Evolutionary conservation across 306 rosid species (phyloP), one percentile per base, ranked within the genome.

Genomic region (Ammopiptanthus mongolicus): DNA sequence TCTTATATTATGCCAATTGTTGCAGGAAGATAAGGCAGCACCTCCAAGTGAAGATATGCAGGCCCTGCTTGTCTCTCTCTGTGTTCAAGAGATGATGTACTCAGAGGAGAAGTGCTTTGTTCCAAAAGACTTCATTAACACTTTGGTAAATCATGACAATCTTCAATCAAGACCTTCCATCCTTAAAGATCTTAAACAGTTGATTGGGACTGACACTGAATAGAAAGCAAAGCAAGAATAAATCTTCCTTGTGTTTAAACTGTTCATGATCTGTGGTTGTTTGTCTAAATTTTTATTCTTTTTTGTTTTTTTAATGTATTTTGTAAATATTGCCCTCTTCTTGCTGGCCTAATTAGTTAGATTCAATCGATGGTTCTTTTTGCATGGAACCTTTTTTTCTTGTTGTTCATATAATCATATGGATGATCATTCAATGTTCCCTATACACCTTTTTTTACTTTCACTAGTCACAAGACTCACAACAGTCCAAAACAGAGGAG

Each of bases 51-150:
- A 75, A 33, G 85, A 73, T 36, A 42, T 85, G 42, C 58, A 81
- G 22, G 56, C 65, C 28, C 13, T 78, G 25, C 36, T 87, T 34
- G 57, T 56, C 29, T 86, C 86, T 8, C 66, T 84, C 6, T 15
- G 31, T 23, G 59, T 90, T 22, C 87, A 90, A 65, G 91, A 86
- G 80, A 90, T 84, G 85, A 29, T 86, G 23, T 87, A 73, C 80
- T 33, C 67, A 10, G 89, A 87, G 61, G 92, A 87, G n/a, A 81
- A 76, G 65, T 88, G 96, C 52, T 57, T 90, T 71, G 84, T 84
- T 69, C 86, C 87, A 5, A 76, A 69, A 36, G 78, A 83, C 25
- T 72, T 84, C 23, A 51, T 77, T 18, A 71, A 51, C 65, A 37
- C 57, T 6, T 82, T 86, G 18, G 74, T 83, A 1, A 80, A 69